Percentiles rank a stretch among this genome's conserved stretches.
Evolutionary conservation across 768 basidiomycete species (phyloP).

Genomic region (Suillus occidentalis): DNA sequence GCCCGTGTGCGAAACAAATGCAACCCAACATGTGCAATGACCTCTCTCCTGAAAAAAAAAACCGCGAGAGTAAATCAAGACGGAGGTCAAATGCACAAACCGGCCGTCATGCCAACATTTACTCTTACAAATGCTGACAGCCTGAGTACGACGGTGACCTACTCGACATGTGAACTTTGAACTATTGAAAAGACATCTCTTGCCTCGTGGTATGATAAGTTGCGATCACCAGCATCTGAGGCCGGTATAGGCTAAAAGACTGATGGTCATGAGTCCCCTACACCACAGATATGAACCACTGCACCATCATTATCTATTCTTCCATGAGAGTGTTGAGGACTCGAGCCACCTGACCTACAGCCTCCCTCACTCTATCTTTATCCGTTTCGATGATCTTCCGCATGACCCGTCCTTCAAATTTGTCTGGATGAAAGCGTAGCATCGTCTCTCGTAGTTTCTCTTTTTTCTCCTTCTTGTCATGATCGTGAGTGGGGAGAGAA

Average conservation of each 20-base stretch:
- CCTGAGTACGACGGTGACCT: not conserved
- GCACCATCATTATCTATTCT: not conserved
- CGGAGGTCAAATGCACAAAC: not conserved
- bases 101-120: not conserved
- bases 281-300: not conserved
- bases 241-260: not conserved
- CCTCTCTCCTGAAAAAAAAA: not conserved
- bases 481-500: constrained; percentile 20
- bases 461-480: constrained; percentile 48
- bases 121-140: not conserved
- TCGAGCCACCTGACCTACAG: constrained; percentile 62
- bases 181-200: not conserved
- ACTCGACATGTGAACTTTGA: not conserved
- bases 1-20: not conserved
- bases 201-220: not conserved
- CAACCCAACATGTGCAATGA: not conserved
- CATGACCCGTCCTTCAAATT: constrained; percentile 77
- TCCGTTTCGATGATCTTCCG: constrained; percentile 47
- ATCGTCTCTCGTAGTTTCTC: constrained; percentile 68
- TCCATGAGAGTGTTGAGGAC: constrained; percentile 58
- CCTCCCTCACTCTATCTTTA: constrained; percentile 51
- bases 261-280: not conserved
- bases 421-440: constrained; percentile 78
- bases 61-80: not conserved
- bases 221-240: not conserved